Evolutionary conservation across 2,329 filamentous ascomycete genomes (phyloP), one percentile per base, ranked within the genome.

Genomic region (Fusarium chlamydosporum): DNA sequence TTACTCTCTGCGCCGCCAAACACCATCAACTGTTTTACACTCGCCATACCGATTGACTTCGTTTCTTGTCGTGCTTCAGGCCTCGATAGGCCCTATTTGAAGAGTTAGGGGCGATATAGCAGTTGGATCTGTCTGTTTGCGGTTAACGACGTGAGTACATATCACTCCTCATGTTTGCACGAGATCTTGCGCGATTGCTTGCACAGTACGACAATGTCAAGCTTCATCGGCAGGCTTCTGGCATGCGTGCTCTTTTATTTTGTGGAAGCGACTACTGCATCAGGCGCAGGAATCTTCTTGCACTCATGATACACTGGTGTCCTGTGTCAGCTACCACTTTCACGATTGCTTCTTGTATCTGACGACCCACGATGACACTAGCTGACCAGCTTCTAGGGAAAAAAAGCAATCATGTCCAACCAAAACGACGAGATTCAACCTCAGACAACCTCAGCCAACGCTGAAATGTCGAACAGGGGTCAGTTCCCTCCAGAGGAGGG

Each of bases 381-480:
- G 53, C 73, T 75, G 61, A 77, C 63, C 31, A 43, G 20, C 40
- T 66, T 31, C 20, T 31, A 76, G 70, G 60, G 58, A 56, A 72
- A 64, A 58, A 35, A 48, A 74, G 71, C 65, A 71, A 76, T 66
- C 60, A 79, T 80, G 78, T 74, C 78, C 51, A 74, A 72, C 50
- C 47, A 64, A 53, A 58, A 64, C 58, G 71, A 76, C 74, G 74
- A 79, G 64, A 76, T 76, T 50, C 78, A 80, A 62, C 70, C 61
- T 62, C 78, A 80, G 62, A 77, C 76, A 67, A 68, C 76, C 60
- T 73, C 76, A 53, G 73, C 72, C 51, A 71, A 76, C 52, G 69
- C 76, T 66, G 80, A 82, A 45, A 80, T 79, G 76, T 77, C 81
- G 48, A 84, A 83, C 63, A 80, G 80, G 71, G 79, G 81, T 45